phyloP scores from a whole-genome alignment of 106 monocot genomes.

The Allium cepa region DNA sequence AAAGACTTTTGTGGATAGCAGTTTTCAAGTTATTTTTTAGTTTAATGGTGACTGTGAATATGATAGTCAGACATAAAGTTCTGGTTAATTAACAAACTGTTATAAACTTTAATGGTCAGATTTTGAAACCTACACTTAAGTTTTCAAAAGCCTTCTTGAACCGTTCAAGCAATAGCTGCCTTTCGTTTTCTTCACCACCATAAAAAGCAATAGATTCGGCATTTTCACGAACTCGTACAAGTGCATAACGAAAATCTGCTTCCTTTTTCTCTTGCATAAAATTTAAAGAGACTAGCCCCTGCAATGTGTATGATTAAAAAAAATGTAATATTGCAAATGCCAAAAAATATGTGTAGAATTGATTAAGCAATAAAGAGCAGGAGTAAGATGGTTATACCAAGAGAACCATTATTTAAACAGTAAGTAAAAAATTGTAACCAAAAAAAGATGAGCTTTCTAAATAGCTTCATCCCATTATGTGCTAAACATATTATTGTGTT shows the following conservation, averaged over 20 bases:
- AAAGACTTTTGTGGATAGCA: too few relatives aligned
- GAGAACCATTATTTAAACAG: too few relatives aligned
- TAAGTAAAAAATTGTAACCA: too few relatives aligned
- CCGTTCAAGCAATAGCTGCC: constrained; percentile 53
- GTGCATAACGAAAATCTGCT: constrained; percentile 97
- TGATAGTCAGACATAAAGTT: too few relatives aligned
- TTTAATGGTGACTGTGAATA: too few relatives aligned
- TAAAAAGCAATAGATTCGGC: constrained; percentile 99
- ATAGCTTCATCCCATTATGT: constrained; percentile 1
- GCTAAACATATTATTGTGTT: background rate
- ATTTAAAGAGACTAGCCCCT: constrained; percentile 85
- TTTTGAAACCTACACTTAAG: constrained; percentile 39
- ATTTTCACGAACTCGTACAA: constrained; percentile 96
- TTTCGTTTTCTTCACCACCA: constrained; percentile 92
- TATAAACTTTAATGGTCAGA: background rate
- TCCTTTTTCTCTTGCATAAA: constrained; percentile 99
- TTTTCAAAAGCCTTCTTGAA: constrained; percentile 64
- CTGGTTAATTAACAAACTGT: background rate
- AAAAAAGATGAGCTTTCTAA: background rate
- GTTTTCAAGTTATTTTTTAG: too few relatives aligned
- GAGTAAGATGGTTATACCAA: too few relatives aligned
- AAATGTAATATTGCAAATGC: too few relatives aligned
- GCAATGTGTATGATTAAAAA: constrained; percentile 5
- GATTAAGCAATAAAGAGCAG: too few relatives aligned
- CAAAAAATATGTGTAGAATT: too few relatives aligned